Percentiles rank a stretch among this genome's conserved stretches.
Conservation (phyloP, 345 rosid genomes). For the Angophora floribunda region DNA sequence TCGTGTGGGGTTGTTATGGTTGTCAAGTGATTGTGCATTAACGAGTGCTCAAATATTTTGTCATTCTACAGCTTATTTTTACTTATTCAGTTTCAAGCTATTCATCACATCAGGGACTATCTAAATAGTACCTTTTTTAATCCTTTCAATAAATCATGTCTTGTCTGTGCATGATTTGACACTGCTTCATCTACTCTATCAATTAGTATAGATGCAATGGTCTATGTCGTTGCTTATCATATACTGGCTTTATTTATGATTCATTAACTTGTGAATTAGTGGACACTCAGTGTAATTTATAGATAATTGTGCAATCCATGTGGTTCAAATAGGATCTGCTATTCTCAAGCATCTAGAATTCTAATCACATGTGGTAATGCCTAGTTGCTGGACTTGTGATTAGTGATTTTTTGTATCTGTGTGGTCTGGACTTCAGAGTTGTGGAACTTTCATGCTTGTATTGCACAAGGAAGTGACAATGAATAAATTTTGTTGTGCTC, state of each 20-base stretch:
- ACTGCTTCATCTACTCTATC: background rate
- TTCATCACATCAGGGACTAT: background rate
- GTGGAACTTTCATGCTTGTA: background rate
- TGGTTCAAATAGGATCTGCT: background rate
- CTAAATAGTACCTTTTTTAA: background rate
- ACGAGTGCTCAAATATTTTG: background rate
- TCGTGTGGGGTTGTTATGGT: background rate
- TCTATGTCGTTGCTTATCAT: background rate
- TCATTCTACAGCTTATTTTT: background rate
- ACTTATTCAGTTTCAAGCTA: background rate
- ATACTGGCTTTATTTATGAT: background rate
- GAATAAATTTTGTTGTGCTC: background rate
- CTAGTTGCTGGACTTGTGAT: background rate
- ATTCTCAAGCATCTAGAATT: background rate
- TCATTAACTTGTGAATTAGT: background rate
- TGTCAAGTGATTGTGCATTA: background rate
- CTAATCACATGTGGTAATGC: background rate
- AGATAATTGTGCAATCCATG: background rate
- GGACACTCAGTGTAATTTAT: background rate
- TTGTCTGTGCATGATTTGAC: background rate
- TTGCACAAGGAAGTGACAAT: background rate
- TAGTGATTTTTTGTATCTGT: background rate
- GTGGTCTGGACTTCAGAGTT: background rate
- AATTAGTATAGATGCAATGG: background rate
- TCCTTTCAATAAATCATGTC: background rate